Base-by-base conservation (phyloP, 345 rosid genomes). In the Arabis alpina region DNA sequence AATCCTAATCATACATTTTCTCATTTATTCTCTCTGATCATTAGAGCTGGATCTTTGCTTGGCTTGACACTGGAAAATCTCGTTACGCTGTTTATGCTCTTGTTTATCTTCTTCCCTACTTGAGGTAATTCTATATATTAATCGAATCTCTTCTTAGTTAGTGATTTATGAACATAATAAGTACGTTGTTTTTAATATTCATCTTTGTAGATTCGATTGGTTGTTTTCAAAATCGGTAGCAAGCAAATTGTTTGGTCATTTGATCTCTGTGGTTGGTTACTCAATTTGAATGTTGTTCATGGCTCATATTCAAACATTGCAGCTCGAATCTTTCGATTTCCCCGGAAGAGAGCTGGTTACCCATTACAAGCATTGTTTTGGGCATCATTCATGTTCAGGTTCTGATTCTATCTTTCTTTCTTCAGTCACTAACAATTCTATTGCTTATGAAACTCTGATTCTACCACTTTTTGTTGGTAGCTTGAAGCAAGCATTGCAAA, bases 31-130 rank as follows among this genome's bases (percentile, higher is more conserved):
- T 32, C 12, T 3, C n/a, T n/a, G 36, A 36, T 66, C 28, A 13
- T 34, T 68, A 94, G 99, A 81, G 97, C 77, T 94, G 99, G 99
- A 85, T 94, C 14, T 94, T 94, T 72, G 99, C 99, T 12, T 91
- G 97, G 95, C 93, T 91, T 76, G 99, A 94, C 74, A 88, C 97
- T 0, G 95, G 93, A 39, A 89, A 82, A 67, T 79, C 95, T 49
- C 90, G 92, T 10, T 94, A 91, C 64, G 90, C 90, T 14, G 76
- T 87, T 12, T 91, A 86, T 64, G 78, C 99, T 36, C 68, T 88
- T 54, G 93, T 81, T 0, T 94, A 94, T 81, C 77, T 94, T 80
- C 85, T 85, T 77, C 97, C 99, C 4, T 94, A 91, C 65, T 23
- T 94, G 42, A 91, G 91, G 99, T 34, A 34, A 34, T 19, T 19